Base-by-base conservation (phyloP, 257 asterid species). In the Ajuga chamaepitys region DNA sequence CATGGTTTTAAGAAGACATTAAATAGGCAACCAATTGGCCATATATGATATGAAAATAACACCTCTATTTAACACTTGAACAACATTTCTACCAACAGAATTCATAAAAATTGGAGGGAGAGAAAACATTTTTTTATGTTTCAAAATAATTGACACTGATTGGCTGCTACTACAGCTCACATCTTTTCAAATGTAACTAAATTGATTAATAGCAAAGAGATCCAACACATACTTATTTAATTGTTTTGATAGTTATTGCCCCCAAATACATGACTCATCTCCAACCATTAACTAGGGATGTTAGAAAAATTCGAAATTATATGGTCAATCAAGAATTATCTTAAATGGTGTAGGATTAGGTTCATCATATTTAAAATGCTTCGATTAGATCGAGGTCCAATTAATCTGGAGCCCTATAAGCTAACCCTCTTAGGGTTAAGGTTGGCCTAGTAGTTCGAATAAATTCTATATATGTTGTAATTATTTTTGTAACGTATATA, bases 11-110 rank as follows among this genome's bases (percentile, higher is more conserved):
- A 50, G 2, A 42, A 46, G 11, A 47, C 59, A 71, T 38, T 72
- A 64, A 75, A 71, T 52, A 52, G 24, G 37, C 75, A 67, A 40
- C 71, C 54, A 67, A 62, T 62, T 61, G 65, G 58, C 50, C 58
- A 51, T 51, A 25, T 47, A 45, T 51, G 42, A 47, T 10, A 57
- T 44, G 11, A 51, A 38, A 58, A 63, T 55, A 72, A 62, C 52
- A 62, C 71, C n/a, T 28, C 70, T 65, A 76, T 71, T 71, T 71
- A 66, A 25, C 66, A 55, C 68, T 62, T 62, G 68, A 67, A 66
- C 72, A 76, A 75, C 68, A 46, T 67, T 18, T 70, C 63, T 16
- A 61, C 70, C 32, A 53, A 66, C 48, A 37, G 9, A 6, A n/a
- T 46, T 16, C 54, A 56, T 34, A 52, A 51, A n/a, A 72, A 38